Evolutionary conservation across 2,329 filamentous ascomycete species (phyloP).

Genomic region (Zarea fungicola): DNA sequence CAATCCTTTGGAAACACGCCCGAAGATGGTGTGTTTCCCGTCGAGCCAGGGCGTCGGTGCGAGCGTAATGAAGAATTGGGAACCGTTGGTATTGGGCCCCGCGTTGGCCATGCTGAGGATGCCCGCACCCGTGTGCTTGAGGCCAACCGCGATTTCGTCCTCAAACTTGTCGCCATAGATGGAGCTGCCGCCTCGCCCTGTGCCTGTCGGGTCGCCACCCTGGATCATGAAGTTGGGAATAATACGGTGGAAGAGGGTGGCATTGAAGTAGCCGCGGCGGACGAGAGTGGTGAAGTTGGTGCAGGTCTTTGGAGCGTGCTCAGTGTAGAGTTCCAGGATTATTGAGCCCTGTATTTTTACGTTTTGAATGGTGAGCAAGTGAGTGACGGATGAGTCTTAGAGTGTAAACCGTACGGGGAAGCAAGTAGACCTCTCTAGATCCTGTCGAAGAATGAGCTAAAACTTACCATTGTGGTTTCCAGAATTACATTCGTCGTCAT

Average conservation of each 20-base stretch:
- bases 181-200: slow-evolving; percentile 78
- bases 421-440: too few species aligned
- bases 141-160: slow-evolving; percentile 72
- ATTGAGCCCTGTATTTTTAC: slow-evolving; percentile 81
- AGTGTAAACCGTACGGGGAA: too few species aligned
- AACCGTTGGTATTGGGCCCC: slow-evolving; percentile 88
- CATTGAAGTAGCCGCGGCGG: slow-evolving; percentile 81
- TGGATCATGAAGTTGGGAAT: slow-evolving; percentile 97
- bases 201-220: slow-evolving; percentile 89
- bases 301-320: slow-evolving; percentile 85
- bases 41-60: slow-evolving; percentile 95
- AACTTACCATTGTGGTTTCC: slow-evolving; percentile 75
- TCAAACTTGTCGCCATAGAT: slow-evolving; percentile 94
- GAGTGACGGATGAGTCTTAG: too few species aligned
- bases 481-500: slow-evolving; percentile 78
- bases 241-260: slow-evolving; percentile 83
- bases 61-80: slow-evolving; percentile 93
- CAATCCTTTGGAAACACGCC: slow-evolving; percentile 79
- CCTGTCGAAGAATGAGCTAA: too few species aligned
- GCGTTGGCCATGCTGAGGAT: slow-evolving; percentile 96
- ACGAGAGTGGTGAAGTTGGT: slow-evolving; percentile 80
- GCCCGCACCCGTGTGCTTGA: slow-evolving; percentile 91
- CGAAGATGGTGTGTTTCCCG: slow-evolving; percentile 96
- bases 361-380: too few species aligned
- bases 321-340: slow-evolving; percentile 81